phyloP scores from a whole-genome alignment of 2,329 filamentous ascomycete genomes.

The Aureobasidium mangrovei region DNA sequence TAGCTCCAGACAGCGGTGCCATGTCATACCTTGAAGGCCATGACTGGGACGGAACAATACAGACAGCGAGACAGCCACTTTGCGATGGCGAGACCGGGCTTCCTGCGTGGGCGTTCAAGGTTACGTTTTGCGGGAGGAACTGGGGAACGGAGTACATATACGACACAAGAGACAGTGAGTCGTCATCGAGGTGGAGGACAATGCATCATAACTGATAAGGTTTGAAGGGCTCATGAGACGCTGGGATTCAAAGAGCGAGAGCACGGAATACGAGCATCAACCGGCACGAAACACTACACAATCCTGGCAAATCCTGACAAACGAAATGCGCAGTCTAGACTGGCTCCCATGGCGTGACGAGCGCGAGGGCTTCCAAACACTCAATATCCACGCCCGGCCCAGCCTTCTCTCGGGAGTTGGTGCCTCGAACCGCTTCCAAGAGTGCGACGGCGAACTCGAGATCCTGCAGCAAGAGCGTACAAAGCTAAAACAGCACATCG shows the following conservation, averaged over 20 bases:
- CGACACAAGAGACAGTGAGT: constrained; percentile 13
- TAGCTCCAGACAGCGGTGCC: constrained; percentile 11
- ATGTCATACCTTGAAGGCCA: constrained; percentile 13
- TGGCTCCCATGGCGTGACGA: constrained; percentile 14
- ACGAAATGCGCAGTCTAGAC: constrained; percentile 8
- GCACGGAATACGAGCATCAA: constrained; percentile 9
- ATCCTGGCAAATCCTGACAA: neutral
- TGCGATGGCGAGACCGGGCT: constrained; percentile 7
- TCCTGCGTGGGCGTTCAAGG: constrained; percentile 13
- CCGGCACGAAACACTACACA: neutral
- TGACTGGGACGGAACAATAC: constrained; percentile 5
- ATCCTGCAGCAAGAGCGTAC: neutral
- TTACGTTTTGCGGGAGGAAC: constrained; percentile 5
- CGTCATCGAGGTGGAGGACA: neutral
- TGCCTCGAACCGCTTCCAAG: neutral
- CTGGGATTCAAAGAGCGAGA: constrained; percentile 4
- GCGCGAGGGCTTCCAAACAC: neutral
- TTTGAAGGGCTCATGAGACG: constrained; percentile 1
- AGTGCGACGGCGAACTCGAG: neutral
- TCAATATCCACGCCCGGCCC: constrained; percentile 11
- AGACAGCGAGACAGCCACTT: constrained; percentile 9
- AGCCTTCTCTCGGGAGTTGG: neutral
- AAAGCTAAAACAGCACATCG: neutral
- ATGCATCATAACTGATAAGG: neutral
- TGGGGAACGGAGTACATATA: constrained; percentile 12